A percentile compares a stretch with the other conserved stretches of the same genome.
Evolutionary conservation across 352 stramenopile species (phyloP).

Genomic region (Globisporangium canariense): DNA sequence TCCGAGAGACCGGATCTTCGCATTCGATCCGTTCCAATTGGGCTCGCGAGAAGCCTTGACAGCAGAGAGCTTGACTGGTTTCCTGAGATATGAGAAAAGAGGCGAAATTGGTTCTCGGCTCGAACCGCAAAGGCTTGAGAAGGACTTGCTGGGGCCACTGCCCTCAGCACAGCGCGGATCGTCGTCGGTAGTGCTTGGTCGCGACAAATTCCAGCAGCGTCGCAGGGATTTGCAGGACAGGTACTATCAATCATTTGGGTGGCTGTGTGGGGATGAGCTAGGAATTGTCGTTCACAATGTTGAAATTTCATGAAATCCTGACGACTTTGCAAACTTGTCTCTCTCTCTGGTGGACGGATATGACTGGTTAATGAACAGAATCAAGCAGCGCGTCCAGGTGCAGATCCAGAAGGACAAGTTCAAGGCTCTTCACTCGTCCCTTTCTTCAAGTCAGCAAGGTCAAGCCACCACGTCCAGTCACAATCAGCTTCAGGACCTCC

Average conservation of each 20-base stretch:
- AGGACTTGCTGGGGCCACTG: constrained; percentile 12
- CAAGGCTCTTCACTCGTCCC: neutral
- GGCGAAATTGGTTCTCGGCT: constrained; percentile 9
- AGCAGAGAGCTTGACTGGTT: neutral
- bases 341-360: neutral
- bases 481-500: neutral
- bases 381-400: constrained; percentile 12
- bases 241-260: constrained; percentile 15
- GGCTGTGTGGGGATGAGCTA: neutral
- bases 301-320: neutral
- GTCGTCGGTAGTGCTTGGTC: neutral
- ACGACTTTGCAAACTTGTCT: neutral
- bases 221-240: constrained; percentile 28
- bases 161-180: neutral
- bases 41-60: neutral
- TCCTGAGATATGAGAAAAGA: neutral
- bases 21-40: constrained; percentile 34
- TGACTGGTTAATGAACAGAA: constrained; percentile 8
- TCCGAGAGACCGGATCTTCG: constrained; percentile 25
- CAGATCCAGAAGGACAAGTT: constrained; percentile 8
- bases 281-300: neutral
- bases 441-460: neutral
- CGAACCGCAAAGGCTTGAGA: neutral
- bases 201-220: constrained; percentile 22
- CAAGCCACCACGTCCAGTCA: neutral